phyloP scores from a whole-genome alignment of 1,284 basidiomycete species.

The Trametes hirsuta region DNA sequence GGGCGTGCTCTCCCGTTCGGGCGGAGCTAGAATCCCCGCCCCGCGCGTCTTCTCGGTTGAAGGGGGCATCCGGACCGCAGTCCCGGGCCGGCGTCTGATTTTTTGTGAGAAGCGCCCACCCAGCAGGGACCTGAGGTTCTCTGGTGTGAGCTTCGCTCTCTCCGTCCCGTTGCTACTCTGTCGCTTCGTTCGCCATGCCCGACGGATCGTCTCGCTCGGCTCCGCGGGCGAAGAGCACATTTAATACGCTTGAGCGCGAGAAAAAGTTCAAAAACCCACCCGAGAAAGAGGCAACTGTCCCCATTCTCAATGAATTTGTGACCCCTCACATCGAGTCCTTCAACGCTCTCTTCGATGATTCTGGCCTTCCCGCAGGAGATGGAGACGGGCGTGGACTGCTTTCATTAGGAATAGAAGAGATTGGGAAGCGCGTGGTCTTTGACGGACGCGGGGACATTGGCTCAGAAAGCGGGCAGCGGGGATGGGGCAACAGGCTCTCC shows the following conservation, averaged over 20 bases:
- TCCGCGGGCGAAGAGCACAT: conserved; percentile 50
- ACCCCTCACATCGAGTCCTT: conserved; percentile 96
- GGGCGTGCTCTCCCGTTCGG: conserved; percentile 20
- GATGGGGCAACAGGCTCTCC: conserved; percentile 82
- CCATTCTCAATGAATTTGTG: conserved; percentile 92
- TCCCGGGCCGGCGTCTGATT: conserved; percentile 17
- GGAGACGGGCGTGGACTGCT: conserved; percentile 83
- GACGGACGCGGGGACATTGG: conserved; percentile 71
- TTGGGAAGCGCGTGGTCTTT: conserved; percentile 91
- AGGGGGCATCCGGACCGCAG: not conserved
- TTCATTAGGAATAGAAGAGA: conserved; percentile 80
- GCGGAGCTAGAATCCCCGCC: conserved; percentile 29
- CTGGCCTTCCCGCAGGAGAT: conserved; percentile 70
- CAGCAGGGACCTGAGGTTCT: conserved; percentile 2
- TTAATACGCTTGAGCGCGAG: conserved; percentile 88
- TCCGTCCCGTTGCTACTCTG: not conserved
- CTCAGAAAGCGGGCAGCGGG: conserved; percentile 54
- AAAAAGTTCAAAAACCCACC: conserved; percentile 82
- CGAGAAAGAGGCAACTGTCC: conserved; percentile 69
- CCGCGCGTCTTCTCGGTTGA: conserved; percentile 10
- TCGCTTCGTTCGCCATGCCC: conserved; percentile 36
- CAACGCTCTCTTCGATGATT: conserved; percentile 93
- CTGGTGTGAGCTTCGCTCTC: conserved; percentile 1
- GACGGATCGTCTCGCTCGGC: conserved; percentile 32
- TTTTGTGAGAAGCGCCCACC: conserved; percentile 23